Percentiles rank a stretch among this genome's conserved stretches.
Evolutionary conservation across 345 rosid species (phyloP).

Genomic region (Crucihimalaya himalaica): DNA sequence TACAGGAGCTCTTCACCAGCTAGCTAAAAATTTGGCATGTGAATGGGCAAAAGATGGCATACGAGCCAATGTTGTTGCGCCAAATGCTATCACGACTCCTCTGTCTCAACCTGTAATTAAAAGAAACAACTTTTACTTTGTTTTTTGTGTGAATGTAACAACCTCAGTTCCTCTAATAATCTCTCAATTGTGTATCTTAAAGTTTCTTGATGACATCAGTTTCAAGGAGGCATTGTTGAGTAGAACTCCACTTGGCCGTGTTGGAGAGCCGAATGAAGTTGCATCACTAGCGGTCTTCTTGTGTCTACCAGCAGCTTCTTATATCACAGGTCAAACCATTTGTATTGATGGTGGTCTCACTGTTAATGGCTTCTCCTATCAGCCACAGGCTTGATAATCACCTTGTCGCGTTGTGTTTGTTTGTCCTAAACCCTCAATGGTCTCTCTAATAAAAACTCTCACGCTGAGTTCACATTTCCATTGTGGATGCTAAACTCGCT

Average conservation of each 20-base stretch:
- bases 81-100: constrained; percentile 46
- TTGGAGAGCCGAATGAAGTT: constrained; percentile 51
- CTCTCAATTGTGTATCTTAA: neutral
- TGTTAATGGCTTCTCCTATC: constrained; percentile 42
- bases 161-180: neutral
- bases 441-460: neutral
- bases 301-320: constrained; percentile 60
- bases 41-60: constrained; percentile 72
- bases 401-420: neutral
- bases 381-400: constrained; percentile 21
- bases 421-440: neutral
- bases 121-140: neutral
- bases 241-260: constrained; percentile 49
- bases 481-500: neutral
- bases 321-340: constrained; percentile 57
- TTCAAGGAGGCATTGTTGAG: constrained; percentile 13
- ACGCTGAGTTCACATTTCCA: neutral
- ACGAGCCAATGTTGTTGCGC: constrained; percentile 57
- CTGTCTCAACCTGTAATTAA: constrained; percentile 35
- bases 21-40: constrained; percentile 61
- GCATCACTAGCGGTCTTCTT: constrained; percentile 52
- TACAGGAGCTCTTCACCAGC: constrained; percentile 51
- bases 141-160: neutral
- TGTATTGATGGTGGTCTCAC: constrained; percentile 54
- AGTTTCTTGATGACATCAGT: constrained; percentile 14